A percentile compares a stretch with the other conserved stretches of the same genome.
These are phyloP conservation scores for Ormosia semicastrata DNA, from an alignment of 306 rosid genomes.

Conservation along the genomic window DNA sequence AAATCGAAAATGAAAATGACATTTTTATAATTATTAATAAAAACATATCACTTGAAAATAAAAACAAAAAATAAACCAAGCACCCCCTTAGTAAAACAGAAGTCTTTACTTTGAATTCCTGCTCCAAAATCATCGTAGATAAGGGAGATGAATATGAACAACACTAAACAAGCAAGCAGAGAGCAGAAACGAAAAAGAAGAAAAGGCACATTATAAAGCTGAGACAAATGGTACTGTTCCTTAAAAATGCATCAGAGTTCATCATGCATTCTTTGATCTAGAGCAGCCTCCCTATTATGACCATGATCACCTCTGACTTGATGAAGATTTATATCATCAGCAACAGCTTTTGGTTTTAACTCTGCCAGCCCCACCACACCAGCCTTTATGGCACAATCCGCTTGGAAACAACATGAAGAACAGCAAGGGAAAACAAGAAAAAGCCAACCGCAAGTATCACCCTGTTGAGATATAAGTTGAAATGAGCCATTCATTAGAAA, in stretches of 20 bases:
- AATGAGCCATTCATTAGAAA: constrained; percentile 16
- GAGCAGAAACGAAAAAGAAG: not conserved
- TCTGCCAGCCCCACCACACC: constrained; percentile 62
- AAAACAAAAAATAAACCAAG: too few relatives aligned
- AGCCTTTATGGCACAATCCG: constrained; percentile 72
- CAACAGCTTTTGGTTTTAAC: constrained; percentile 48
- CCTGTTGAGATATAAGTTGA: constrained; percentile 45
- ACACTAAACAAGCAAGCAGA: not conserved
- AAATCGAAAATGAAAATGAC: too few relatives aligned
- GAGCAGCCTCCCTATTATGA: constrained; percentile 41
- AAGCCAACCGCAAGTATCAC: constrained; percentile 67
- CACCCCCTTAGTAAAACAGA: not conserved
- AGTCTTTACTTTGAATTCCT: not conserved
- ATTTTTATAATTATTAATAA: too few relatives aligned
- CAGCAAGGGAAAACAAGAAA: constrained; percentile 70
- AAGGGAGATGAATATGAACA: not conserved
- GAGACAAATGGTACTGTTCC: not conserved
- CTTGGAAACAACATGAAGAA: constrained; percentile 84
- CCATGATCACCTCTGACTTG: constrained; percentile 41
- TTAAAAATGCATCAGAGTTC: constrained; percentile 50
- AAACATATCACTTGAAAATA: too few relatives aligned
- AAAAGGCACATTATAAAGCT: not conserved
- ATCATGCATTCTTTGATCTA: constrained; percentile 58
- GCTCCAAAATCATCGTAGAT: not conserved
- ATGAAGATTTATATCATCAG: constrained; percentile 49